A percentile compares a stretch with the other conserved stretches of the same genome.
Conservation (phyloP, 192 early-diverging fungal genomes). For the Coemansia pectinata region DNA sequence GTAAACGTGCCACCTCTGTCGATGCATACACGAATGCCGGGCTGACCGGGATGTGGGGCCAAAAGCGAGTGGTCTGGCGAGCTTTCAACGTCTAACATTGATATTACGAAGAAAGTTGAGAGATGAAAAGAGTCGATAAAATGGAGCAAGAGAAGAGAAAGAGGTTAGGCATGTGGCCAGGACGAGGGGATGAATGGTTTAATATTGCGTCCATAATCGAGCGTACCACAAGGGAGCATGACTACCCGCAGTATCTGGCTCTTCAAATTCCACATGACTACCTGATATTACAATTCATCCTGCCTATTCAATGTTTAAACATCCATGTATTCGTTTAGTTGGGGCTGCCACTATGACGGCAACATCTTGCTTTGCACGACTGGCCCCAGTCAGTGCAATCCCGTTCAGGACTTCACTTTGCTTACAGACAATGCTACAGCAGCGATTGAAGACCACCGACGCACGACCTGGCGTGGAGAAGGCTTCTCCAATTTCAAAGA, state of each 20-base stretch:
- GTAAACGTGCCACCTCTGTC: constrained; percentile 98
- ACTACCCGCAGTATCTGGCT: neutral
- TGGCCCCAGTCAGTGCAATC: neutral
- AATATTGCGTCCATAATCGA: neutral
- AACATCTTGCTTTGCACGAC: neutral
- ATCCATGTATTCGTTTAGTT: neutral
- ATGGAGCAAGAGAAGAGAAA: neutral
- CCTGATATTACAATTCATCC: neutral
- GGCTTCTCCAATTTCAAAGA: neutral
- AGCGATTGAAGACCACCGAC: constrained; percentile 16
- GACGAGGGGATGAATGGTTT: neutral
- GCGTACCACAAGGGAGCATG: neutral
- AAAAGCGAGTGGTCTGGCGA: constrained; percentile 5
- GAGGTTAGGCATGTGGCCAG: neutral
- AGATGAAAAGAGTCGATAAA: too few relatives aligned
- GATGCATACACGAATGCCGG: constrained; percentile 60
- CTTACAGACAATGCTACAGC: neutral
- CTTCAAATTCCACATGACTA: neutral
- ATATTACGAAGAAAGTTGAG: neutral
- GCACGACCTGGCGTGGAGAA: neutral
- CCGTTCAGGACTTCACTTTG: neutral
- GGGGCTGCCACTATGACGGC: neutral
- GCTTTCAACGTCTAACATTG: neutral
- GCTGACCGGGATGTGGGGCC: constrained; percentile 11
- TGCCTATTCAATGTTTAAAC: neutral